phyloP scores from a whole-genome alignment of 73 alveolate species.

The Paramecium octaurelia region DNA sequence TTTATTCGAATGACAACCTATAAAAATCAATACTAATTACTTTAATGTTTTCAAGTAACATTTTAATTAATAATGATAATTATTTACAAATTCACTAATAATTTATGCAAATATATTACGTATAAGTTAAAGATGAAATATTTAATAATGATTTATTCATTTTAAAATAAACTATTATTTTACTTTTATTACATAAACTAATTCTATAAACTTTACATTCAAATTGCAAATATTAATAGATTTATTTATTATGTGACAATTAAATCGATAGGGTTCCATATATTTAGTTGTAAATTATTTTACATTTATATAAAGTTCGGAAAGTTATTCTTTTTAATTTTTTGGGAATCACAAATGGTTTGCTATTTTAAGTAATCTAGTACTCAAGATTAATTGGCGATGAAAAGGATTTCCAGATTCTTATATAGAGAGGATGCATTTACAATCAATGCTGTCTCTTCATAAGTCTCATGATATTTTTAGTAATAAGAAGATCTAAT shows the following conservation, averaged over 20 bases:
- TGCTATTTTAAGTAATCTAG: no score
- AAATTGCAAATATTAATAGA: neutral
- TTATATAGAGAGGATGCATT: no score
- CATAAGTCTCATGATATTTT: no score
- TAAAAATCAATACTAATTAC: neutral
- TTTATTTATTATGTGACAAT: no score
- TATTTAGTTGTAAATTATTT: neutral
- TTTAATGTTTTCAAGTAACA: slow-evolving; percentile 19
- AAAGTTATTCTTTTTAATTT: no score
- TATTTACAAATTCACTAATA: neutral
- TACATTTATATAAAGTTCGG: neutral
- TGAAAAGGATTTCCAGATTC: no score
- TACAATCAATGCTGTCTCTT: no score
- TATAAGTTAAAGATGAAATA: neutral
- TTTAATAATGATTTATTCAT: neutral
- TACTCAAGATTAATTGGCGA: no score
- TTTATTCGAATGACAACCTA: slow-evolving; percentile 17
- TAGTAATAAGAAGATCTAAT: no score
- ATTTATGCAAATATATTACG: neutral
- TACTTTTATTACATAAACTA: neutral
- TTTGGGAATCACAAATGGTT: no score
- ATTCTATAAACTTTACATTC: neutral
- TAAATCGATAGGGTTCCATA: no score
- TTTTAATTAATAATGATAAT: neutral
- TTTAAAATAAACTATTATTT: neutral